These are phyloP conservation scores for Senna tora DNA, from an alignment of 306 rosid species.

Conservation along the genomic window DNA sequence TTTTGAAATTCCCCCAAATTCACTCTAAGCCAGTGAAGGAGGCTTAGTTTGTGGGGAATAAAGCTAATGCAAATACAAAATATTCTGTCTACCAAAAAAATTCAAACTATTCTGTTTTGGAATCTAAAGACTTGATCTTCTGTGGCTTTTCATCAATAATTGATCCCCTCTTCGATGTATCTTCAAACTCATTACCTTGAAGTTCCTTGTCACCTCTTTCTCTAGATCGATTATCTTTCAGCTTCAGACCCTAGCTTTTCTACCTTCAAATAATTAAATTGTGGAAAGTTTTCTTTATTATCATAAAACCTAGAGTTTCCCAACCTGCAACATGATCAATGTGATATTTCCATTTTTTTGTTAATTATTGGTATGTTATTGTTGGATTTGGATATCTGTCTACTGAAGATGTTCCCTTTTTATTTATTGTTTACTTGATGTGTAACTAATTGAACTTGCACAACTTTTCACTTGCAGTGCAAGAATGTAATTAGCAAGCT, in stretches of 20 bases:
- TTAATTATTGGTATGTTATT: neutral
- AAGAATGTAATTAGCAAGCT: slow-evolving; percentile 94
- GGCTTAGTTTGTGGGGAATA: neutral
- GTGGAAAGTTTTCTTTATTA: neutral
- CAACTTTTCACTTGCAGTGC: slow-evolving; percentile 65
- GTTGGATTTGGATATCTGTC: neutral
- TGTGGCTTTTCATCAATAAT: neutral
- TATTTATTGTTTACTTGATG: slow-evolving; percentile 21
- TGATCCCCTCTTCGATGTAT: neutral
- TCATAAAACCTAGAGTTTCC: neutral
- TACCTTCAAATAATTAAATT: neutral
- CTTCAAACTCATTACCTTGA: neutral
- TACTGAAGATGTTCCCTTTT: slow-evolving; percentile 22
- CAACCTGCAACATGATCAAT: neutral
- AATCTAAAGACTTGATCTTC: neutral
- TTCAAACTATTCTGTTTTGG: neutral
- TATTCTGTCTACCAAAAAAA: no score
- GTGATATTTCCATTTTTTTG: neutral
- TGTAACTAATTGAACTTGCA: slow-evolving; percentile 32
- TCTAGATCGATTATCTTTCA: neutral
- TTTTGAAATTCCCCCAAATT: neutral
- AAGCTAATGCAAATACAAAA: neutral
- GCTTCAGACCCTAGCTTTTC: neutral
- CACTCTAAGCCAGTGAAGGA: neutral
- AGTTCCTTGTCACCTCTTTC: neutral